Evolutionary conservation across 2,329 filamentous ascomycete genomes (phyloP).

Genomic region (Fusarium circinatum): DNA sequence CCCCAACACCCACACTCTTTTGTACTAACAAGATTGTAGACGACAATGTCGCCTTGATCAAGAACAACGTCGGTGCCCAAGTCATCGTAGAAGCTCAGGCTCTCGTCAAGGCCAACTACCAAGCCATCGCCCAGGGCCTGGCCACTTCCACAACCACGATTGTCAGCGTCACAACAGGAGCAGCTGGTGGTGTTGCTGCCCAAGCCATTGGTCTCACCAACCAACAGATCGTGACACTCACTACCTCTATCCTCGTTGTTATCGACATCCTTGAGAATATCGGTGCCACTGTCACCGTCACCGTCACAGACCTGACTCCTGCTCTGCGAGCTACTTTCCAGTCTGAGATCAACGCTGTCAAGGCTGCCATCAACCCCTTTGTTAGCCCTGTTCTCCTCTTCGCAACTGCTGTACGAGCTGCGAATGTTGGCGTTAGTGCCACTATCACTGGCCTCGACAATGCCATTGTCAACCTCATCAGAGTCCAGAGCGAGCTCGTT

Average conservation of each 20-base stretch:
- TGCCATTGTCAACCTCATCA: background rate
- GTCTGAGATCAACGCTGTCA: conserved; percentile 6
- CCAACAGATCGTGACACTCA: conserved; percentile 5
- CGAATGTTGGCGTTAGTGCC: background rate
- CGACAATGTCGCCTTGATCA: background rate
- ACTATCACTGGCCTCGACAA: background rate
- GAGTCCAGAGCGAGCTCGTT: fast-evolving
- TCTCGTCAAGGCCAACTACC: background rate
- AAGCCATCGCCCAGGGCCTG: conserved; percentile 1
- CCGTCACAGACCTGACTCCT: conserved; percentile 6
- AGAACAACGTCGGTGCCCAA: background rate
- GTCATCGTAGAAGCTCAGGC: background rate
- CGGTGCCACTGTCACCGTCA: background rate
- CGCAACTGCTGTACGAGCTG: background rate
- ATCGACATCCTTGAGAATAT: background rate
- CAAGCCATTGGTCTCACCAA: background rate
- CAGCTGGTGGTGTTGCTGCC: conserved; percentile 3
- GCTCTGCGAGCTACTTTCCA: background rate
- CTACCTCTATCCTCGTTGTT: too few species aligned
- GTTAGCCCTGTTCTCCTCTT: conserved; percentile 1
- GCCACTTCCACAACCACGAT: background rate
- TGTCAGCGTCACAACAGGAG: conserved; percentile 14
- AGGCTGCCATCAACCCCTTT: conserved; percentile 1
- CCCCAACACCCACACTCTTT: fast-evolving
- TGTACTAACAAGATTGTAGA: background rate